Evolutionary conservation across 345 rosid species (phyloP), one percentile per base, ranked within the genome.

Genomic region (Citrus trifoliata): DNA sequence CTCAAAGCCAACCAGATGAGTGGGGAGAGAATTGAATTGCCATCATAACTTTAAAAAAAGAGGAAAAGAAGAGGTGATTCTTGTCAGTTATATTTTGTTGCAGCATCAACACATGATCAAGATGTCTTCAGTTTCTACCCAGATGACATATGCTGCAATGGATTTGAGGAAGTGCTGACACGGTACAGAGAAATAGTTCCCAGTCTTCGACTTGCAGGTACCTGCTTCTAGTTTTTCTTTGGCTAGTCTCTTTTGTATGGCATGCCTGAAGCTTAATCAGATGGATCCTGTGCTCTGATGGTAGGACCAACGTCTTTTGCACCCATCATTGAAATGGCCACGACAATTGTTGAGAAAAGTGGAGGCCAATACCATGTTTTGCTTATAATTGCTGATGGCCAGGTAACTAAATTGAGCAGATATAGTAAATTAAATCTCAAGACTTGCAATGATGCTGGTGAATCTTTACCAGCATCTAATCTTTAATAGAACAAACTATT

Each of bases 281-380:
- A 42, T 65, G 71, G 25, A 79, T 73, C 55, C 38, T 35, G n/a
- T 66, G 82, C 80, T 69, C 58, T 81, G 42, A 48, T 82, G 65
- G 68, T 86, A 93, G 98, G 98, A 67, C 98, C 98, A 0, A 95
- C 98, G 64, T 95, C 98, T 75, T 95, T 95, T 82, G 98, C 95
- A 37, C 98, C 98, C 30, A 80, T 89, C 70, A 89, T 95, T 60
- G 98, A 95, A 55, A 95, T 89, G 94, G 97, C 93, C 71, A 83
- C 85, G 79, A 88, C 93, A 4, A 95, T 92, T 71, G 97, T 95
- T 69, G 97, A 93, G 92, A 88, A 92, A 85, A 93, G 97, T 78
- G 93, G 90, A 1, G 98, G 95, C 35, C 98, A 95, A 71, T 95
- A 93, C 88, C 98, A 95, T 85, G 95, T 95, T 81, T 82, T 95